These are phyloP conservation scores for Daldinia sp. DNA, from an alignment of 2,329 filamentous ascomycete species.

Conservation along the genomic window DNA sequence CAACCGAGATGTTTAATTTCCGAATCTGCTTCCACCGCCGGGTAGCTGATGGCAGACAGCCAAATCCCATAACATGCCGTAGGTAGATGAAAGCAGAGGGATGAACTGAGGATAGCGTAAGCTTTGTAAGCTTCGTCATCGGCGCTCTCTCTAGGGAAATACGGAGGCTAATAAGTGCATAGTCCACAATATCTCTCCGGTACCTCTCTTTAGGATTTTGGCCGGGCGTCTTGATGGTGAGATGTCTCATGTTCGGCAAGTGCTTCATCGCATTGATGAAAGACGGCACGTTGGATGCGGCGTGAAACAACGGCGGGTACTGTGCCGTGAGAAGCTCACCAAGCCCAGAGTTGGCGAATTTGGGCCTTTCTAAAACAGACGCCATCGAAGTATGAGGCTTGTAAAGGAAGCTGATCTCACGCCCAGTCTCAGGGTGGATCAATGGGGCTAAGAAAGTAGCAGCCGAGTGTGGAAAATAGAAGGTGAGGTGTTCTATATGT, in stretches of 20 bases:
- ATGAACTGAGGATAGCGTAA: conserved; percentile 79
- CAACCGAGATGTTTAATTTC: conserved; percentile 75
- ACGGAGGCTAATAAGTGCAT: conserved; percentile 85
- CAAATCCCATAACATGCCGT: conserved; percentile 76
- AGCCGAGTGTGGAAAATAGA: conserved; percentile 78
- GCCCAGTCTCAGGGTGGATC: conserved; percentile 77
- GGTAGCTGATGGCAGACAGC: conserved; percentile 74
- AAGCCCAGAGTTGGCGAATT: conserved; percentile 81
- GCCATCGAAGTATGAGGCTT: conserved; percentile 75
- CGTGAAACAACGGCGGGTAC: conserved; percentile 89
- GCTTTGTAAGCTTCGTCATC: conserved; percentile 69
- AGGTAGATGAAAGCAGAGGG: conserved; percentile 80
- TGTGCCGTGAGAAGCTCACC: conserved; percentile 85
- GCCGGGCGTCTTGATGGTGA: conserved; percentile 79
- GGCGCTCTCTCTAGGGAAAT: conserved; percentile 81
- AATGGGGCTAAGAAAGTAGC: conserved; percentile 86
- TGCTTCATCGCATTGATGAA: conserved; percentile 79
- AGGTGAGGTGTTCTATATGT: conserved; percentile 80
- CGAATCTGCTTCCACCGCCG: conserved; percentile 81
- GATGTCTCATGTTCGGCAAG: conserved; percentile 74
- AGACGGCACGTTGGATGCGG: conserved; percentile 84
- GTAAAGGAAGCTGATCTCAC: conserved; percentile 83
- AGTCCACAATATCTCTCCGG: conserved; percentile 82
- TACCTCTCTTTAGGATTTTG: conserved; percentile 75
- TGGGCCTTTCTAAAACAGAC: conserved; percentile 70